Conservation (phyloP, 495 filamentous ascomycete species). For the Trichocladium uniseriatum region DNA sequence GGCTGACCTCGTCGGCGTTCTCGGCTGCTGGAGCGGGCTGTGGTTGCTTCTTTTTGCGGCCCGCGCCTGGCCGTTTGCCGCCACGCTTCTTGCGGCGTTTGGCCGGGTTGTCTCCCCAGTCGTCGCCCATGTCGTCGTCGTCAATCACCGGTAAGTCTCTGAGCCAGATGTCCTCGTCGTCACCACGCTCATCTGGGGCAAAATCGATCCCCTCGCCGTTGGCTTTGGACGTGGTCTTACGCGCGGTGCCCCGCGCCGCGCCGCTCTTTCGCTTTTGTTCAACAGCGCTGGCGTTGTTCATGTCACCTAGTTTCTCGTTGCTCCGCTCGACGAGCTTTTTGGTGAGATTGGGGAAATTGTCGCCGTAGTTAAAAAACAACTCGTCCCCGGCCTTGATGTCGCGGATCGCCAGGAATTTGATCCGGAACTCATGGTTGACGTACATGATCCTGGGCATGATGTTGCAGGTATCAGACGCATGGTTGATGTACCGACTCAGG, state of each 20-base stretch:
- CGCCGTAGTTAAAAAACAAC: constrained; percentile 62
- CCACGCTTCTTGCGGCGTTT: constrained; percentile 20
- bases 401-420: constrained; percentile 53
- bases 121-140: constrained; percentile 18
- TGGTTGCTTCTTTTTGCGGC: constrained; percentile 21
- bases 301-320: constrained; percentile 24
- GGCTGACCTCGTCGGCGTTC: constrained; percentile 1
- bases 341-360: constrained; percentile 42
- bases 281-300: neutral
- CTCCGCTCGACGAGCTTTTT: constrained; percentile 41
- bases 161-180: constrained; percentile 7
- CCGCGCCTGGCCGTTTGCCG: constrained; percentile 23
- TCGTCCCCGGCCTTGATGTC: constrained; percentile 56
- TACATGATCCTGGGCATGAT: constrained; percentile 50
- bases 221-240: constrained; percentile 17
- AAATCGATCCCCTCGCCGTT: constrained; percentile 9
- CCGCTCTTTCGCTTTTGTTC: constrained; percentile 17
- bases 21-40: neutral
- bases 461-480: constrained; percentile 44
- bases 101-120: constrained; percentile 7
- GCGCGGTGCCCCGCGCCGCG: constrained; percentile 12
- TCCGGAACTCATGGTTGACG: constrained; percentile 56
- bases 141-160: constrained; percentile 4
- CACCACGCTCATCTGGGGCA: constrained; percentile 4
- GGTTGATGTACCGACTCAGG: constrained; percentile 60